A percentile compares a stretch with the other conserved stretches of the same genome.
Evolutionary conservation across 179 eudicot genomes (phyloP).

Genomic region (Vitellaria paradoxa): DNA sequence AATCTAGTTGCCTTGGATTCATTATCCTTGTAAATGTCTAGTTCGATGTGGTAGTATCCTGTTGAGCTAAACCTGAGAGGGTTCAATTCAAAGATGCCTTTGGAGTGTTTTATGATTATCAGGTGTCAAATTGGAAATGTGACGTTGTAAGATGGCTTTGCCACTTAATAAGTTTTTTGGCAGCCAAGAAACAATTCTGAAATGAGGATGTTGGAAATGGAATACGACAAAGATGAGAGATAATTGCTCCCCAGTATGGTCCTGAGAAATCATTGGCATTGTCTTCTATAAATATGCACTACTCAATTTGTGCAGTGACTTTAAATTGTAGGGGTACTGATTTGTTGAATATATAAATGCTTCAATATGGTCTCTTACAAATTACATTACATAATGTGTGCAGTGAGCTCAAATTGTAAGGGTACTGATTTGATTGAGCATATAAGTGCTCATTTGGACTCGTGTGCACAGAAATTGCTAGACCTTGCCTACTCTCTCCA

Average conservation of each 20-base stretch:
- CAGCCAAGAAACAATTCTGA: no score
- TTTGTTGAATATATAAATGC: neutral
- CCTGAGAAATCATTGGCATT: neutral
- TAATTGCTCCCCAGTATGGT: neutral
- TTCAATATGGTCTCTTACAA: neutral
- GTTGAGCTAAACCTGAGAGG: neutral
- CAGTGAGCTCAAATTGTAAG: no score
- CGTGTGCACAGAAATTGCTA: no score
- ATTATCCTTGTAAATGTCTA: constrained; percentile 1
- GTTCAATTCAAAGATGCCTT: neutral
- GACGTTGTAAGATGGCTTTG: no score
- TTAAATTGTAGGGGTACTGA: no score
- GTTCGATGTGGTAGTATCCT: neutral
- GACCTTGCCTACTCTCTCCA: neutral
- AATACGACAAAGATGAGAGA: neutral
- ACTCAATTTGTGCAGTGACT: no score
- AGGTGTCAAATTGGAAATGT: no score
- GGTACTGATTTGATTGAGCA: no score
- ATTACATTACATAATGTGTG: neutral
- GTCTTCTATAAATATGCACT: neutral
- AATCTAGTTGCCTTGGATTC: neutral
- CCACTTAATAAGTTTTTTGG: no score
- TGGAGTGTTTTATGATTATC: neutral
- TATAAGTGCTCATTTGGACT: neutral
- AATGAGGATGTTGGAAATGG: no score